Base-by-base conservation (phyloP, 805 yeast species). In the Brettanomyces nanus region DNA sequence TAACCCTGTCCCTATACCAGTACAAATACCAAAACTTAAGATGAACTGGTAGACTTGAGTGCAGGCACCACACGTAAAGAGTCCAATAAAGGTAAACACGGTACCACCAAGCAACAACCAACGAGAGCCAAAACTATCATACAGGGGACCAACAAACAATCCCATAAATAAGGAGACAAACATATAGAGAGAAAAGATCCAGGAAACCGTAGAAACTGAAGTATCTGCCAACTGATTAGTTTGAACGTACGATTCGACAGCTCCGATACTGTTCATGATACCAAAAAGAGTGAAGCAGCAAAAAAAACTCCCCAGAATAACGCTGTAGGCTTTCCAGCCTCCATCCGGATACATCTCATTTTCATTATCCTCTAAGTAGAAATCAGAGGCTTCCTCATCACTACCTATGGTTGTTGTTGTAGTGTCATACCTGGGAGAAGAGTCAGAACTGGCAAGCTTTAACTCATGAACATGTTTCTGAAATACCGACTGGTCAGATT, bases 111-210 rank as follows among this genome's bases (percentile, higher is more conserved):
- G 32, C 48, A 76, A 48, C 3, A 79, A 69, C 14, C 47, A 51
- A 19, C 56, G 53, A 4, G 77, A 63, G 4, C 89, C 89, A 39
- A 69, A 69, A 38, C 72, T 59, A 52, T 82, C 89, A 52, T 80
- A 82, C 20, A 75, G 54, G 3, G 76, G 71, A 18, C 80, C 59
- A 11, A 52, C 48, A n/a, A 54, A 33, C 13, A 66, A 42, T 2
- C 68, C 67, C 6, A 60, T 47, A 19, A 62, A 52, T 45, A 72
- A 72, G 2, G 73, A 62, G 13, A 77, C 53, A 30, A 76, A 71
- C 40, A 71, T 57, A 49, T 66, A 73, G 27, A 79, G 52, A 1
- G 85, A 77, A 46, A 80, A 80, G 25, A 80, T 70, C 86, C 86
- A 80, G 2, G 83, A 71, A 6, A 77, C 66, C 1, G 73, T 58